These are phyloP conservation scores for Urostyla sp. DNA, from an alignment of 73 alveolate species.

Conservation along the genomic window DNA sequence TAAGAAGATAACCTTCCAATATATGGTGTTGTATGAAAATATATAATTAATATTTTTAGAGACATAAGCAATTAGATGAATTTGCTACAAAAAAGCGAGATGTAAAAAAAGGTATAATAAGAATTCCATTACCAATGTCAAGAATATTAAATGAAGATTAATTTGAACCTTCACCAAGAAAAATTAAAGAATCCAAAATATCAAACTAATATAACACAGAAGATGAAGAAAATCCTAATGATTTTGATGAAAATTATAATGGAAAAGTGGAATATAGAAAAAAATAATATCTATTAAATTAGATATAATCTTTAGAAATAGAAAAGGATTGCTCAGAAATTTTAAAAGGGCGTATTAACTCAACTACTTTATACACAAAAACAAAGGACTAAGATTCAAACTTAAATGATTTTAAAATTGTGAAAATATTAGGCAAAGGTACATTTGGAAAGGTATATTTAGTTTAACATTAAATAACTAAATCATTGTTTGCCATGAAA, in stretches of 20 bases:
- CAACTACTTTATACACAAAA: background rate
- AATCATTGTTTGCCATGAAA: conserved; percentile 76
- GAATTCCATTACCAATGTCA: conserved; percentile 39
- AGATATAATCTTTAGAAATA: background rate
- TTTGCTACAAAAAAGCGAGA: conserved; percentile 52
- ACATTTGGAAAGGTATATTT: conserved; percentile 82
- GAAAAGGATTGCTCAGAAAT: background rate
- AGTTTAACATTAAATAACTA: conserved; percentile 44
- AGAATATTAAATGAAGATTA: conserved; percentile 8
- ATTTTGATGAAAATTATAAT: background rate
- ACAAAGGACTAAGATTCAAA: background rate
- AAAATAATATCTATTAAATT: background rate
- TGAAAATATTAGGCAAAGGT: conserved; percentile 76
- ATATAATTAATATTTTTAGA: too few species aligned
- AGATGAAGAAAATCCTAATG: background rate
- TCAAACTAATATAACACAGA: background rate
- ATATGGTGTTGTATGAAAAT: conserved; percentile 59
- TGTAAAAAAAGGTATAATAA: conserved; percentile 29
- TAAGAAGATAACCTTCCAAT: conserved; percentile 45
- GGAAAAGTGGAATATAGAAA: background rate
- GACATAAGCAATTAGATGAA: background rate
- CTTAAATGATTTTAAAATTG: conserved; percentile 55
- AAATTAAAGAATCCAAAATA: background rate
- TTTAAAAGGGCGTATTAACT: background rate
- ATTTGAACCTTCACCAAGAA: background rate